Base-by-base conservation (phyloP, 2,329 filamentous ascomycete species). In the Purpureocillium lavendulum region DNA sequence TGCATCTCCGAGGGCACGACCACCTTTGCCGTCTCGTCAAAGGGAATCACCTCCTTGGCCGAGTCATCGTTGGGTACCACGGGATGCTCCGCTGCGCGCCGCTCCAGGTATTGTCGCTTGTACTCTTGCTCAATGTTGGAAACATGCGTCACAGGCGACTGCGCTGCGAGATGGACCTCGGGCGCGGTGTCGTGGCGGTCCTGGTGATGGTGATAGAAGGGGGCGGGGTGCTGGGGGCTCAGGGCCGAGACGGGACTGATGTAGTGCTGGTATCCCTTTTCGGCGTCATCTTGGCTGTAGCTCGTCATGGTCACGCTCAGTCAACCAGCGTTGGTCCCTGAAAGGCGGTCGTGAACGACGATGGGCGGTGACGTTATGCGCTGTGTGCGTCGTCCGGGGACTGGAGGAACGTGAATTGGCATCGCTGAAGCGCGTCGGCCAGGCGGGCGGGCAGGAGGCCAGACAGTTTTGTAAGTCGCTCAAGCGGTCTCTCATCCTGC, bases 21-120 rank as follows among this genome's bases (percentile, higher is more conserved):
- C 3, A 33, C 13, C 10, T 33, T 33, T 13, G 31, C 31, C 31
- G 31, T 16, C 10, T 18, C 31, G 5, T 33, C 15, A 18, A 18
- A 33, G 14, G 5, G 9, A 15, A 33, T 15, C 18, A 41, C 42
- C 35, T 42, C 38, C 26, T 44, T 42, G 11, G 16, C 26, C 8
- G 36, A 39, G 15, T 40, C 41, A n/a, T 32, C 31, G 11, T 41
- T 35, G 9, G 31, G 32, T 12, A 31, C n/a, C 4, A 35, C 28
- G 13, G 32, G 30, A 13, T 33, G 30, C 24, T 41, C 14, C 4
- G 41, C 38, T 16, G 34, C 35, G 26, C 33, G 30, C 14, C 17
- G 18, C 6, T 44, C 36, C 33, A 39, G 30, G n/a, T 37, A 41
- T 30, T 36, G 38, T 12, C 42, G 31, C 42, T 37, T 40, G 16